Conservation (phyloP, 805 yeast genomes). For the Kregervanrija fluxuum region DNA sequence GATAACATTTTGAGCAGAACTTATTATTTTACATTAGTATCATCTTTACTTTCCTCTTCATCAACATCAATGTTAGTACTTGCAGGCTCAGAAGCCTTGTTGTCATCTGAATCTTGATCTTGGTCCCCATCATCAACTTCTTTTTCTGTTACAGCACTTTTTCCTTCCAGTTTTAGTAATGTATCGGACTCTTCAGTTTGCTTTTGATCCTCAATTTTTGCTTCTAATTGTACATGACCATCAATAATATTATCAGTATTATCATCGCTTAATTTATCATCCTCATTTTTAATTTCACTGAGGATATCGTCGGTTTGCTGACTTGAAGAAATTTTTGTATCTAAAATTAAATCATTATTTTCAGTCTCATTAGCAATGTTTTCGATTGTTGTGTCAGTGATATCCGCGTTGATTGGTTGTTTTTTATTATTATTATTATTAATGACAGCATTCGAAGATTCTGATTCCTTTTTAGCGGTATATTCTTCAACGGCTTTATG, state of each 20-base stretch:
- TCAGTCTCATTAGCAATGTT: too few relatives aligned
- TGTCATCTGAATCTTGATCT: neutral
- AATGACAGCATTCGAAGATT: slow-evolving; percentile 2
- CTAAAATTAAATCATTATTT: too few relatives aligned
- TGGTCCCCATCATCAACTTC: too few relatives aligned
- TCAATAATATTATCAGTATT: too few relatives aligned
- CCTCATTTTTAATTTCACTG: neutral
- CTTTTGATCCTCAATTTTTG: too few relatives aligned
- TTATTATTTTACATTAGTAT: slow-evolving; percentile 4
- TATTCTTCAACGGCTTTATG: slow-evolving; percentile 57
- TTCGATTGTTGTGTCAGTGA: neutral
- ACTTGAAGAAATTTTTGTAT: too few relatives aligned
- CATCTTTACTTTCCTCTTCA: slow-evolving; percentile 6
- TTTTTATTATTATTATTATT: slow-evolving; percentile 7
- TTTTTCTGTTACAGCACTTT: too few relatives aligned
- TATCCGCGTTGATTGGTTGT: neutral
- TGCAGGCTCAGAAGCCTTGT: neutral
- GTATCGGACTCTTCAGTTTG: too few relatives aligned
- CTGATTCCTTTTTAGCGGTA: slow-evolving; percentile 20
- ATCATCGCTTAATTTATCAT: neutral
- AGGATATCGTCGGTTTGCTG: neutral
- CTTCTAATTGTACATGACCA: too few relatives aligned
- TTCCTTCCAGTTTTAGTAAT: too few relatives aligned
- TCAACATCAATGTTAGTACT: neutral
- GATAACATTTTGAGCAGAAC: too few relatives aligned